Evolutionary conservation across 208 protist species (phyloP).

Genomic region (Trypanosomatidae sp.): DNA sequence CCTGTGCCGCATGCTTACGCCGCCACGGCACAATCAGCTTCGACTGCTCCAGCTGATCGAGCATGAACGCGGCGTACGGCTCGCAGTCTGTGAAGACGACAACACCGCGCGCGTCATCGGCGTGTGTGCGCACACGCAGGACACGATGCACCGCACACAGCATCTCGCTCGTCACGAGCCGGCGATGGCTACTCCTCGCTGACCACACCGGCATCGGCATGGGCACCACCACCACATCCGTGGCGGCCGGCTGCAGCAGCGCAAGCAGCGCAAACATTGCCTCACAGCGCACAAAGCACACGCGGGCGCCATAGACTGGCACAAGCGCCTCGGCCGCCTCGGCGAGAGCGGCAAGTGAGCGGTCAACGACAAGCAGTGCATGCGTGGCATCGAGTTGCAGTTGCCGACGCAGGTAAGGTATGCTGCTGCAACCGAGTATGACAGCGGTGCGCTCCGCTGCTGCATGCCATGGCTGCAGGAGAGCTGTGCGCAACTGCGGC

Average conservation of each 20-base stretch:
- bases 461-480: constrained; percentile 13
- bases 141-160: constrained; percentile 34
- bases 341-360: constrained; percentile 29
- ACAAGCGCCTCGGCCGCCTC: constrained; percentile 12
- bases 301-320: constrained; percentile 6
- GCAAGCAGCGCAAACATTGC: constrained; percentile 47
- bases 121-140: constrained; percentile 10
- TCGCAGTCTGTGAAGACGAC: constrained; percentile 64
- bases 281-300: constrained; percentile 61
- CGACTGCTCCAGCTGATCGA: constrained; percentile 72
- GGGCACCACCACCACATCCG: constrained; percentile 49
- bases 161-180: constrained; percentile 58
- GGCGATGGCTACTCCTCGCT: constrained; percentile 38
- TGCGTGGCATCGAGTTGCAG: constrained; percentile 14
- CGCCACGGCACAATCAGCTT: constrained; percentile 69
- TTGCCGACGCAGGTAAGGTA: constrained; percentile 35
- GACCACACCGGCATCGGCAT: constrained; percentile 70
- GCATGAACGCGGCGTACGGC: constrained; percentile 65
- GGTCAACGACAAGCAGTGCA: constrained; percentile 43
- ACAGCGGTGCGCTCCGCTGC: constrained; percentile 13
- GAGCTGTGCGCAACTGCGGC: constrained; percentile 1
- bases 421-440: constrained; percentile 44
- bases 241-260: constrained; percentile 18
- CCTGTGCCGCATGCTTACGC: constrained; percentile 38
- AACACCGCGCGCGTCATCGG: constrained; percentile 48